Evolutionary conservation across 768 basidiomycete species (phyloP).

Genomic region (Boletus sensibilis): DNA sequence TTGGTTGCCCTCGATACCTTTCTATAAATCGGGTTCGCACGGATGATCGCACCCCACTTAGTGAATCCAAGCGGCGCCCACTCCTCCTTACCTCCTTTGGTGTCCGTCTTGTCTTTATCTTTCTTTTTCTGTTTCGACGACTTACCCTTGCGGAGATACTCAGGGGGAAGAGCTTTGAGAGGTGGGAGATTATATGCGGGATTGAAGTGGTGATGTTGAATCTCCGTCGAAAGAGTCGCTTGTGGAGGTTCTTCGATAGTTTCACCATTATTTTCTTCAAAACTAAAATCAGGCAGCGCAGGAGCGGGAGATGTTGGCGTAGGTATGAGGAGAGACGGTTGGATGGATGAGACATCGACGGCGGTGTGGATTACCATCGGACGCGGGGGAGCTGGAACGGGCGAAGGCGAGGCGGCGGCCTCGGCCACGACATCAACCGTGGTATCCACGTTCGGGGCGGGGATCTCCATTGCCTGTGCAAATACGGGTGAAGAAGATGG

Average conservation of each 20-base stretch:
- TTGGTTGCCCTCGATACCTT: conserved; percentile 70
- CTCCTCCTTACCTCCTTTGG: conserved; percentile 58
- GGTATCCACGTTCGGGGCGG: background rate
- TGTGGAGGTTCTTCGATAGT: conserved; percentile 17
- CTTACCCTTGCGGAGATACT: conserved; percentile 52
- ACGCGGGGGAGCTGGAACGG: conserved; percentile 1
- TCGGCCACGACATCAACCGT: background rate
- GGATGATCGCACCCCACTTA: conserved; percentile 72
- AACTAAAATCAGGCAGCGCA: conserved; percentile 32
- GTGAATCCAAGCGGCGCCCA: conserved; percentile 63
- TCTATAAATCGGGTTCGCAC: conserved; percentile 74
- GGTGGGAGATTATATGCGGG: conserved; percentile 55
- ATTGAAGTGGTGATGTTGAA: conserved; percentile 40
- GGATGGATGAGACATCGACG: conserved; percentile 28
- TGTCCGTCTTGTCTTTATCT: conserved; percentile 49
- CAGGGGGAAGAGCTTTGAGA: conserved; percentile 51
- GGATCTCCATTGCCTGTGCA: background rate
- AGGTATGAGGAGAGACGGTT: conserved; percentile 35
- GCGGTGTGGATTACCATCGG: conserved; percentile 27
- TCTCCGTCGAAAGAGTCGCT: conserved; percentile 15
- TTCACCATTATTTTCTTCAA: conserved; percentile 32
- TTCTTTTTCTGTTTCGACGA: conserved; percentile 50
- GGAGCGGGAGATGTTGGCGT: conserved; percentile 37
- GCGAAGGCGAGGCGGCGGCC: background rate
- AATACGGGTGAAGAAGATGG: conserved; percentile 24